Evolutionary conservation across 139 green algal species (phyloP).

Genomic region (Picochlorum sp.): DNA sequence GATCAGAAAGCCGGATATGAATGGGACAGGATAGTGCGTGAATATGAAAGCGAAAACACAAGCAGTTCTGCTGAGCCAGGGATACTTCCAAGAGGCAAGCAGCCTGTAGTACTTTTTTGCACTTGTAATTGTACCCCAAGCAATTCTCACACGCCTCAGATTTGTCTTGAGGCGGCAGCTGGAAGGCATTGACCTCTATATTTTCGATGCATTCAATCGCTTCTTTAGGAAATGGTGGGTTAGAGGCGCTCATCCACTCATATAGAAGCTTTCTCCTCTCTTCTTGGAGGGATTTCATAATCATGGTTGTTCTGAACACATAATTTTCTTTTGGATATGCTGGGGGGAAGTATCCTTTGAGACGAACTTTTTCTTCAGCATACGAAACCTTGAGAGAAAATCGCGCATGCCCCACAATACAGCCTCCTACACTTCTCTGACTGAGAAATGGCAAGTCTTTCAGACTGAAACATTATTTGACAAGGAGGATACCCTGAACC

Average conservation of each 20-base stretch:
- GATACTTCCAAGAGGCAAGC: constrained; percentile 15
- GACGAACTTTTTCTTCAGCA: not conserved
- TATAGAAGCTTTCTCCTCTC: constrained; percentile 16
- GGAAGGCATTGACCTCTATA: constrained; percentile 24
- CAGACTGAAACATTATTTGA: not conserved
- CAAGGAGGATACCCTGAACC: not conserved
- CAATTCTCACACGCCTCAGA: constrained; percentile 16
- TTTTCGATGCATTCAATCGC: constrained; percentile 19
- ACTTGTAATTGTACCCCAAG: constrained; percentile 5
- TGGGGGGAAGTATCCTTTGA: not conserved
- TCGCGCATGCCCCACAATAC: not conserved
- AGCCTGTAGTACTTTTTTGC: constrained; percentile 3
- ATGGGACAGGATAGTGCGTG: constrained; percentile 2
- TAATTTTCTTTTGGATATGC: not conserved
- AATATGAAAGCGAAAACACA: constrained; percentile 3
- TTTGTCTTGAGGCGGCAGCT: constrained; percentile 16
- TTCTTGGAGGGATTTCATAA: not conserved
- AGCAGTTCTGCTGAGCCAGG: constrained; percentile 3
- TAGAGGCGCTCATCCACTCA: constrained; percentile 27
- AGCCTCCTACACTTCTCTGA: not conserved
- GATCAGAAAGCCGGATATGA: constrained; percentile 13
- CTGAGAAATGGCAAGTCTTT: not conserved
- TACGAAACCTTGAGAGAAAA: not conserved
- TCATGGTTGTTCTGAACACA: not conserved
- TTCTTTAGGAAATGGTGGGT: constrained; percentile 11